A percentile compares a stretch with the other conserved stretches of the same genome.
Evolutionary conservation across 495 filamentous ascomycete species (phyloP).

Genomic region (Penicillium chermesinum): DNA sequence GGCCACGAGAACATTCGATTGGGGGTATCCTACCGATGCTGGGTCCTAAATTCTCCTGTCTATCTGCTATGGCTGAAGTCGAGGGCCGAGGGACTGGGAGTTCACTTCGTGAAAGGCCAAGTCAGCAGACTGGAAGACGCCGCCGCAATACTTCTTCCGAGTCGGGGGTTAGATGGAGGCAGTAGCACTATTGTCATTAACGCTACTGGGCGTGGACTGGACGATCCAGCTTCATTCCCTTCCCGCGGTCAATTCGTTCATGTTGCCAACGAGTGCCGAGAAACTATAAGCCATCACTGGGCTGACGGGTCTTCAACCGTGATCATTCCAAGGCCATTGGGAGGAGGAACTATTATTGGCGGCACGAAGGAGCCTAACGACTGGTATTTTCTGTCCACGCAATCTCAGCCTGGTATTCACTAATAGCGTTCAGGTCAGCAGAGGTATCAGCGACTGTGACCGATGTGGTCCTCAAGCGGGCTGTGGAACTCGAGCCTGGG

Average conservation of each 20-base stretch:
- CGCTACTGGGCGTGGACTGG: conserved; percentile 41
- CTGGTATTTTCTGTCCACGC: conserved; percentile 30
- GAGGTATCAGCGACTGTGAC: background rate
- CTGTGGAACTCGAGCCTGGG: background rate
- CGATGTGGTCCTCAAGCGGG: background rate
- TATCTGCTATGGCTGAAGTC: conserved; percentile 11
- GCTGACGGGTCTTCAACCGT: conserved; percentile 24
- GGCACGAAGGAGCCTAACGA: conserved; percentile 49
- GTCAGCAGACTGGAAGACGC: background rate
- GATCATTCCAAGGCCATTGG: conserved; percentile 42
- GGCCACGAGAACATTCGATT: conserved; percentile 3
- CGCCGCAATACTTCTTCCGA: background rate
- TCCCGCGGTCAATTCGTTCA: conserved; percentile 11
- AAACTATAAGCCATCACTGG: conserved; percentile 46
- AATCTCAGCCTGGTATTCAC: background rate
- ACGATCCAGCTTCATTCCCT: conserved; percentile 12
- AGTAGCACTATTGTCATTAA: conserved; percentile 36
- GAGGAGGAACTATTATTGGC: conserved; percentile 50
- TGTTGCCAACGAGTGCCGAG: conserved; percentile 24
- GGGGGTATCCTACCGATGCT: conserved; percentile 11
- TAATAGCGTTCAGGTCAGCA: background rate
- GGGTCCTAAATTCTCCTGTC: conserved; percentile 16
- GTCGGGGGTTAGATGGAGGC: background rate
- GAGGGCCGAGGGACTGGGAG: conserved; percentile 3
- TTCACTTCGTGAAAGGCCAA: conserved; percentile 2